Evolutionary conservation across 192 early-diverging fungal genomes (phyloP).

Genomic region (Umbelopsis ramanniana): DNA sequence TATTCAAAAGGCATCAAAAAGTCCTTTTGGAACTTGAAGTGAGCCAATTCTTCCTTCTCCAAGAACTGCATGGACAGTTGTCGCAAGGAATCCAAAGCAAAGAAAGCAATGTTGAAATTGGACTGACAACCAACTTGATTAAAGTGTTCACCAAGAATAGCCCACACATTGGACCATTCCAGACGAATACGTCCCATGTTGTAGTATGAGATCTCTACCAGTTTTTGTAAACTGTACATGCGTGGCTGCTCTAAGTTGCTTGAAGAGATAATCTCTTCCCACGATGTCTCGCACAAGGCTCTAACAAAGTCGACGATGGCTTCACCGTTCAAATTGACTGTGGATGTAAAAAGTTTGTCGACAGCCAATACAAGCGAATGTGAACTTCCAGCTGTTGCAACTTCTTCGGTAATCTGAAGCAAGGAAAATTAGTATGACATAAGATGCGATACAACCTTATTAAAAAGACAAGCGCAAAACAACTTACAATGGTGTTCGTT

Average conservation of each 20-base stretch:
- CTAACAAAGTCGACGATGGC: conserved; percentile 91
- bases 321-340: conserved; percentile 75
- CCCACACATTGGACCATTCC: conserved; percentile 95
- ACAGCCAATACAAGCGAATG: conserved; percentile 79
- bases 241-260: conserved; percentile 64
- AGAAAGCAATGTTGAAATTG: conserved; percentile 81
- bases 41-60: conserved; percentile 92
- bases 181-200: conserved; percentile 96
- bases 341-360: conserved; percentile 85
- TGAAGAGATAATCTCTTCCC: conserved; percentile 85
- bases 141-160: conserved; percentile 81
- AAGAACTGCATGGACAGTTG: conserved; percentile 94
- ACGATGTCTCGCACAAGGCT: conserved; percentile 81
- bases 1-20: conserved; percentile 89
- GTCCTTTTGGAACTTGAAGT: conserved; percentile 95
- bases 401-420: conserved; percentile 41
- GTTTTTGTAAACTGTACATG: conserved; percentile 91
- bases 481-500: conserved; percentile 27
- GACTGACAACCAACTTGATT: conserved; percentile 84
- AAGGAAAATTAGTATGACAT: neutral
- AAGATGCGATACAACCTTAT: too few relatives aligned
- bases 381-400: conserved; percentile 59
- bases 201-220: conserved; percentile 97
- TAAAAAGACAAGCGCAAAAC: neutral
- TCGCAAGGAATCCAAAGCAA: conserved; percentile 90